A percentile compares a stretch with the other conserved stretches of the same genome.
phyloP scores from a whole-genome alignment of 352 stramenopile species.

The Phytopythium mirpurense region DNA sequence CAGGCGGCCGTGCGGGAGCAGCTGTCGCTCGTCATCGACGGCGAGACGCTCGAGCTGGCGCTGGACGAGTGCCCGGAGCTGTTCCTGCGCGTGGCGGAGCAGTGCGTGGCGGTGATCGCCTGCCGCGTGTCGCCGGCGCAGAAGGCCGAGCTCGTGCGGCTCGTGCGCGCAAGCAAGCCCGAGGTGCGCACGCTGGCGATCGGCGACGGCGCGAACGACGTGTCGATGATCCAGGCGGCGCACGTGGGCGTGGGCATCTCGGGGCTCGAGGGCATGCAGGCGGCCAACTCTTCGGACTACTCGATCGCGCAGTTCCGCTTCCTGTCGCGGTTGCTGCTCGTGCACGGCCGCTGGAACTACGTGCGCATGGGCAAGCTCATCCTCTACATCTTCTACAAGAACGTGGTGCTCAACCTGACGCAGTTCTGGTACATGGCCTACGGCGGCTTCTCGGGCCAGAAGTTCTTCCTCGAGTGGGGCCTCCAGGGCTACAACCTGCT shows the following conservation, averaged over 20 bases:
- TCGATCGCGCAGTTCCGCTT: constrained; percentile 94
- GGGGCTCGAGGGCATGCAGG: constrained; percentile 93
- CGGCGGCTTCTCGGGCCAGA: constrained; percentile 84
- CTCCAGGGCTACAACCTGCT: constrained; percentile 88
- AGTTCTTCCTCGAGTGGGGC: constrained; percentile 84
- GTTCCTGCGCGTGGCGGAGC: constrained; percentile 68
- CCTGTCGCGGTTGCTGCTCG: constrained; percentile 85
- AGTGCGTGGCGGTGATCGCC: constrained; percentile 89
- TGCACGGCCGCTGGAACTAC: constrained; percentile 94
- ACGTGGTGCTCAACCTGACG: constrained; percentile 93
- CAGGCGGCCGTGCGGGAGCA: constrained; percentile 37
- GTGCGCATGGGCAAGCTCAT: constrained; percentile 91
- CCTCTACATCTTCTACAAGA: constrained; percentile 96
- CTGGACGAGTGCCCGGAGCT: constrained; percentile 70
- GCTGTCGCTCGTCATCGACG: constrained; percentile 68
- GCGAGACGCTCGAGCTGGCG: constrained; percentile 73
- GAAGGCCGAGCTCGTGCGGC: constrained; percentile 89
- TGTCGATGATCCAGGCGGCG: constrained; percentile 94
- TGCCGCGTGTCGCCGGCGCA: constrained; percentile 92
- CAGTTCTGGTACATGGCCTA: constrained; percentile 95
- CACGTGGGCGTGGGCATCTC: constrained; percentile 92
- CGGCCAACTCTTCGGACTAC: constrained; percentile 93
- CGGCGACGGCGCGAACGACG: constrained; percentile 95
- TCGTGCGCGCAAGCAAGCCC: constrained; percentile 89
- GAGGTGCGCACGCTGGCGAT: constrained; percentile 86